A percentile compares a stretch with the other conserved stretches of the same genome.
These are phyloP conservation scores for Lasiosphaeria ovina DNA, from an alignment of 495 filamentous ascomycete species.

Conservation along the genomic window DNA sequence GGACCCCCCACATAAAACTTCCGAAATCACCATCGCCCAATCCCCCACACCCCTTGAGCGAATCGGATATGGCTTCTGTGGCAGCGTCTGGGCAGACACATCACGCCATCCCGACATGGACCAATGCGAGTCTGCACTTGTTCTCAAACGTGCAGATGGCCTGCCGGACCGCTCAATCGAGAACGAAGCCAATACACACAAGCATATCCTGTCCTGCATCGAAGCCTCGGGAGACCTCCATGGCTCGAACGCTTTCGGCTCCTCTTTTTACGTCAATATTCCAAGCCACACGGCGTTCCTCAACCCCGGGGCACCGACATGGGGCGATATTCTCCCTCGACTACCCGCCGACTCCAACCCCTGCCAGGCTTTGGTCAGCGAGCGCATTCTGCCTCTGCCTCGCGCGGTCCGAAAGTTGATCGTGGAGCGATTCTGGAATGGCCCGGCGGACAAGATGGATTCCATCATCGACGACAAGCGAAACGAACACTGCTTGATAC, in stretches of 20 bases:
- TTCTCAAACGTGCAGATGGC: conserved; percentile 20
- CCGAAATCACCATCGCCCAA: conserved; percentile 3
- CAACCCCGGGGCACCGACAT: background rate
- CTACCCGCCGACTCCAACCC: conserved; percentile 19
- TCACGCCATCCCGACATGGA: conserved; percentile 3
- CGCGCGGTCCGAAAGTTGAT: conserved; percentile 27
- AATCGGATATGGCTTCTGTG: conserved; percentile 18
- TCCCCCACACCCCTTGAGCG: conserved; percentile 1
- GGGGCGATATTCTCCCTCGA: conserved; percentile 17
- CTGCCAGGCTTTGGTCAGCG: conserved; percentile 39
- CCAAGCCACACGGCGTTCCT: conserved; percentile 10
- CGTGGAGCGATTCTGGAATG: conserved; percentile 27
- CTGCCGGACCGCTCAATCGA: conserved; percentile 8
- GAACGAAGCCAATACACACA: conserved; percentile 16
- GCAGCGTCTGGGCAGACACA: conserved; percentile 16
- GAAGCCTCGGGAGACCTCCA: background rate
- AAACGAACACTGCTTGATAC: conserved; percentile 45
- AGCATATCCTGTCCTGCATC: conserved; percentile 14
- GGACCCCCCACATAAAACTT: background rate
- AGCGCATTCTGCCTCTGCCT: conserved; percentile 43
- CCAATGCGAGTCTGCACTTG: background rate
- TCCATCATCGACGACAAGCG: conserved; percentile 28
- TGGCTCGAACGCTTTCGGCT: background rate
- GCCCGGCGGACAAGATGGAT: conserved; percentile 24
- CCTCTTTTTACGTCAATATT: conserved; percentile 17